Percentiles rank a stretch among this genome's conserved stretches.
phyloP scores from a whole-genome alignment of 1,139 yeast genomes.

The Debaryomycetaceae sp. region DNA sequence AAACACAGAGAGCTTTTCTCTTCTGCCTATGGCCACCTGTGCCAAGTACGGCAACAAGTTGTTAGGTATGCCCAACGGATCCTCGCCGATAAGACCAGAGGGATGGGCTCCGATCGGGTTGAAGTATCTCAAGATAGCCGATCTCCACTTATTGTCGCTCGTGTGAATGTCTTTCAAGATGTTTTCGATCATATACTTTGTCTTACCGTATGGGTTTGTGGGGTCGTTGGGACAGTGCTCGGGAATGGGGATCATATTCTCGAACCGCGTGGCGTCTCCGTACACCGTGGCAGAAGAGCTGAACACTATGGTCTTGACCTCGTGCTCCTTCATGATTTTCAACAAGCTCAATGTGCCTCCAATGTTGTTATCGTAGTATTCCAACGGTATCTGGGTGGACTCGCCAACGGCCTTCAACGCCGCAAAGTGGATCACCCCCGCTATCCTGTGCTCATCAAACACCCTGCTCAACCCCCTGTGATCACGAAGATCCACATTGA shows the following conservation, averaged over 20 bases:
- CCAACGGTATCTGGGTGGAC: conserved; percentile 68
- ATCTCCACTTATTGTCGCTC: conserved; percentile 49
- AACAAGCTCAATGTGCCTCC: conserved; percentile 61
- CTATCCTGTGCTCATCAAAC: conserved; percentile 48
- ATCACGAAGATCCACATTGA: conserved; percentile 58
- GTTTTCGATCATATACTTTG: conserved; percentile 65
- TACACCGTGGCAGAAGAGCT: conserved; percentile 82
- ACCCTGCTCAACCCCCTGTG: conserved; percentile 44
- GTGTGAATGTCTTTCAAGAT: conserved; percentile 55
- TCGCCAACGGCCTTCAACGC: conserved; percentile 86
- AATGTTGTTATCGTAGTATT: conserved; percentile 68
- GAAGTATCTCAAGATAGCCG: conserved; percentile 71
- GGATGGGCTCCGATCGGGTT: conserved; percentile 88
- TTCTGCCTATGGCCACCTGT: conserved; percentile 73
- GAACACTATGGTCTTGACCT: conserved; percentile 63
- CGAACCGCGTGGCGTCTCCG: conserved; percentile 76
- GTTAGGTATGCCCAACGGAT: conserved; percentile 75
- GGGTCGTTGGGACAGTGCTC: conserved; percentile 77
- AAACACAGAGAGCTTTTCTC: conserved; percentile 60
- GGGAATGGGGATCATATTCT: conserved; percentile 75
- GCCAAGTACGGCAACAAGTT: conserved; percentile 73
- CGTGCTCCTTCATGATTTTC: conserved; percentile 44
- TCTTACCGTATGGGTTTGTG: conserved; percentile 73
- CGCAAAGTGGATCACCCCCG: conserved; percentile 78
- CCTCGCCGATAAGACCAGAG: conserved; percentile 76